These are phyloP conservation scores for Fusarium pseudograminearum DNA, from an alignment of 2,329 filamentous ascomycete genomes.

Conservation along the genomic window DNA sequence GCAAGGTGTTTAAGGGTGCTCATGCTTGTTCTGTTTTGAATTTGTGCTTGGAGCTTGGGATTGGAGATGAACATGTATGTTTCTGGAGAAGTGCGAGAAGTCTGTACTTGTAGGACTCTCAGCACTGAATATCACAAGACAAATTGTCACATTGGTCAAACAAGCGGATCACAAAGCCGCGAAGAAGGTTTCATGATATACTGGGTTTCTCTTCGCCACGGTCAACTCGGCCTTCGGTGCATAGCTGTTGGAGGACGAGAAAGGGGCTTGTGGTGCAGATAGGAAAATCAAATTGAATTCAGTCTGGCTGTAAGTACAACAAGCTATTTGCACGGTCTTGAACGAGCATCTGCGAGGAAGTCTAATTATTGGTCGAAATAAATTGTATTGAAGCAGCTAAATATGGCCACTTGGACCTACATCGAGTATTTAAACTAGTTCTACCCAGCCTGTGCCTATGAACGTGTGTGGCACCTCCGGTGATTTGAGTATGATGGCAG, in stretches of 20 bases:
- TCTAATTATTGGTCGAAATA: neutral
- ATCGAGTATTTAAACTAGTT: neutral
- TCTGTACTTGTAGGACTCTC: neutral
- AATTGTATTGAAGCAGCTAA: neutral
- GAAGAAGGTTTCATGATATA: neutral
- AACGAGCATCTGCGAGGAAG: neutral
- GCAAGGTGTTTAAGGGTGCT: conserved; percentile 24
- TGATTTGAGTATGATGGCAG: neutral
- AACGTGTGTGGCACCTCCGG: neutral
- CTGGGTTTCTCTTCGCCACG: neutral
- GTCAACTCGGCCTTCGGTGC: neutral
- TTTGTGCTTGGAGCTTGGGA: neutral
- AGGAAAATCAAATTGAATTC: neutral
- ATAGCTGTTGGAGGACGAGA: neutral
- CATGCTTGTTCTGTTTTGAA: conserved; percentile 3
- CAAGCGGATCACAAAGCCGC: neutral
- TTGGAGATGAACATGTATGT: neutral
- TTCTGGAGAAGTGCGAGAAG: neutral
- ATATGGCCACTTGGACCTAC: neutral
- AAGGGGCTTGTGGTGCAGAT: neutral
- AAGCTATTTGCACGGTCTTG: neutral
- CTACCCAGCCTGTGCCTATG: neutral
- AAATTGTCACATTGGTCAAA: neutral
- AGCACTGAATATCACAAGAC: neutral
- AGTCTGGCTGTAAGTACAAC: neutral